phyloP scores from a whole-genome alignment of 208 protist species.

The Leishmania aethiopica region DNA sequence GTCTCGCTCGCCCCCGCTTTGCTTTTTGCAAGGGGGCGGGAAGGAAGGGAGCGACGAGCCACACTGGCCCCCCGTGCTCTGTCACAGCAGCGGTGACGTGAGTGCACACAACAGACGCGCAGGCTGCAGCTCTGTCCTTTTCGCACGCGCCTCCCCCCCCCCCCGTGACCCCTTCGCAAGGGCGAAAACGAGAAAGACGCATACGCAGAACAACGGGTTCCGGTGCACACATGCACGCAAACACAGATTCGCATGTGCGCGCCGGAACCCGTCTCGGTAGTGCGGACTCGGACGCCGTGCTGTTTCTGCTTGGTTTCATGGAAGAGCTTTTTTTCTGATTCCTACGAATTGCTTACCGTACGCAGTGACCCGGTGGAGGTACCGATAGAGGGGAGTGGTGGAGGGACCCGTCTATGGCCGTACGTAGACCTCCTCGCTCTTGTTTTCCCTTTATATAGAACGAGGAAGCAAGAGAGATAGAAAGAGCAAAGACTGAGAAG shows the following conservation, averaged over 20 bases:
- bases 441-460: not conserved
- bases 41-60: not conserved
- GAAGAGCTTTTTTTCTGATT: not conserved
- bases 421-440: not conserved
- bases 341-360: not conserved
- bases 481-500: not conserved
- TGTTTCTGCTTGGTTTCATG: not conserved
- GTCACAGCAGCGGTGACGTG: not conserved
- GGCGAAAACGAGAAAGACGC: not conserved
- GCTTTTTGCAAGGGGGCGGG: not conserved
- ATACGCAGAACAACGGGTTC: not conserved
- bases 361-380: not conserved
- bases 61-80: not conserved
- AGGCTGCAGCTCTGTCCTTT: not conserved
- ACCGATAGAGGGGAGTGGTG: not conserved
- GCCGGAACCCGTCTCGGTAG: not conserved
- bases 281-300: not conserved
- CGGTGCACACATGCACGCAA: not conserved
- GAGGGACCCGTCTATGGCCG: not conserved
- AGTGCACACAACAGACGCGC: not conserved
- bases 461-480: not conserved
- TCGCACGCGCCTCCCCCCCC: not conserved
- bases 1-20: not conserved
- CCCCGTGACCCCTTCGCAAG: not conserved
- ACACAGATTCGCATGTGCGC: not conserved